Evolutionary conservation across 2,329 filamentous ascomycete species (phyloP).

Genomic region (Stachybotrys elegans): DNA sequence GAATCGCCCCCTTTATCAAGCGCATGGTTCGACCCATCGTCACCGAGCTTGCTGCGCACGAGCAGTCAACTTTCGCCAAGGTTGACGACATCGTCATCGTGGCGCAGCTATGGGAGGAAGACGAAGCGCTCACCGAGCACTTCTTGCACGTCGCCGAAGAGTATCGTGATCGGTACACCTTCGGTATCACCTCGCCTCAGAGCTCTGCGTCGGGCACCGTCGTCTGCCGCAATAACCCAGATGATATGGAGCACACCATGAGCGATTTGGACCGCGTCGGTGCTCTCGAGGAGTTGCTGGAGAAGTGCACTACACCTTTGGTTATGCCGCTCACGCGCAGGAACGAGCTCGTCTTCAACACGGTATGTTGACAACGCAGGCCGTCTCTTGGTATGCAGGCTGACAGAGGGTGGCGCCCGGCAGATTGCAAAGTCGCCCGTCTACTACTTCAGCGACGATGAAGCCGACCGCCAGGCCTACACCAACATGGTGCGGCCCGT

Average conservation of each 20-base stretch:
- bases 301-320: constrained; percentile 30
- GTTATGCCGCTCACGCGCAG: constrained; percentile 39
- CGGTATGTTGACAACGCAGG: constrained; percentile 20
- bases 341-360: constrained; percentile 37
- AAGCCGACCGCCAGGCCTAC: constrained; percentile 28
- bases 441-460: constrained; percentile 21
- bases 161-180: constrained; percentile 36
- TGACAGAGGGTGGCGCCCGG: not conserved
- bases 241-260: constrained; percentile 27
- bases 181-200: constrained; percentile 22
- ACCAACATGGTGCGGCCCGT: constrained; percentile 29
- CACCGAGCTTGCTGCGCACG: constrained; percentile 4
- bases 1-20: constrained; percentile 24
- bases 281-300: constrained; percentile 31
- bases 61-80: constrained; percentile 23
- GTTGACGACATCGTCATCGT: constrained; percentile 38
- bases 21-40: constrained; percentile 20
- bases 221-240: constrained; percentile 35
- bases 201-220: constrained; percentile 14
- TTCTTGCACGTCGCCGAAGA: constrained; percentile 27
- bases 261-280: constrained; percentile 25
- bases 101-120: constrained; percentile 26
- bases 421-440: constrained; percentile 33
- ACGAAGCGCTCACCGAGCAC: constrained; percentile 20
- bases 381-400: not conserved